phyloP scores from a whole-genome alignment of 768 basidiomycete genomes.

The Sutorius australiensis region DNA sequence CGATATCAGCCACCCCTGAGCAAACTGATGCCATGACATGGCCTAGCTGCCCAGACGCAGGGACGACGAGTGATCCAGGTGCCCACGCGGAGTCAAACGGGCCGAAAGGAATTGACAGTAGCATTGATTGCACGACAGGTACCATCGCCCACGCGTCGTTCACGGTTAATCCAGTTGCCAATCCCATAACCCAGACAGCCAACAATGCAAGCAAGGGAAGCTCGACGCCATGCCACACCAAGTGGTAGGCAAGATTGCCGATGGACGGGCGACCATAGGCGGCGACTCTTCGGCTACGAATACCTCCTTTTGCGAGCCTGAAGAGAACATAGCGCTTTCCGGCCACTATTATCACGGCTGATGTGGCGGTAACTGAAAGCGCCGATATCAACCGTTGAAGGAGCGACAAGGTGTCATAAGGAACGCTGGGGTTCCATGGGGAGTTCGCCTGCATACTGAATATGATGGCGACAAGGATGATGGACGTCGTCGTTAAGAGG shows the following conservation, averaged over 20 bases:
- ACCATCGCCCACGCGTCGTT: background rate
- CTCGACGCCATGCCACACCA: background rate
- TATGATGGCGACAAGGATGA: background rate
- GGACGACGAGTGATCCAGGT: background rate
- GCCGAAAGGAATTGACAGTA: background rate
- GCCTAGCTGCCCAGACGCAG: too few species aligned
- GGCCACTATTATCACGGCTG: background rate
- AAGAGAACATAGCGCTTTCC: conserved; percentile 4
- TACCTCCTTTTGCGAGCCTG: background rate
- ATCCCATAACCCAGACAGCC: background rate
- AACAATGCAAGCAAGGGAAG: background rate
- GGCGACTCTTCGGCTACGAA: conserved; percentile 2
- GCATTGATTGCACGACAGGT: background rate
- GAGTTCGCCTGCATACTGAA: background rate
- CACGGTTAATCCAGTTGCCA: conserved; percentile 1
- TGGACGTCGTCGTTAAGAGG: background rate
- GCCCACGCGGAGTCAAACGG: background rate
- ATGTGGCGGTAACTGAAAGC: background rate
- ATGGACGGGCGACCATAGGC: conserved; percentile 1
- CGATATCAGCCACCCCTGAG: background rate
- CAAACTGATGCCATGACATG: background rate
- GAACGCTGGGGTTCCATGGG: background rate
- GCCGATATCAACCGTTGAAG: background rate
- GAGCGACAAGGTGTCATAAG: background rate
- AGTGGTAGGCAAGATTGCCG: background rate